Evolutionary conservation across 306 rosid species (phyloP), one percentile per base, ranked within the genome.

Genomic region (Gleditsia sinensis): DNA sequence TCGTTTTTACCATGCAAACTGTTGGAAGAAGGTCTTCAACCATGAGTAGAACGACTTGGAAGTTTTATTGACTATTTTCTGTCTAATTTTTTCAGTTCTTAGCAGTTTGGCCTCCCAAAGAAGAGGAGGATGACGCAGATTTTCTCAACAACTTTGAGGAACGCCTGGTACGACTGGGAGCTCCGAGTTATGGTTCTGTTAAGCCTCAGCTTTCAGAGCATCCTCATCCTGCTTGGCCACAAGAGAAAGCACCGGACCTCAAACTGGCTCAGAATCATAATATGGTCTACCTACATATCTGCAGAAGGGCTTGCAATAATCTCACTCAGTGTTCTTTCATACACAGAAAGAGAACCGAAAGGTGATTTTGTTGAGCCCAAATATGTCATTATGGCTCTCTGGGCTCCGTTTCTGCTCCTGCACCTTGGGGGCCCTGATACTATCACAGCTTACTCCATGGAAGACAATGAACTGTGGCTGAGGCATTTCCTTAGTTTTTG

Each of bases 341-440:
- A 13, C 46, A 48, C 14, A 56, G 65, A 4, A 9, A 60, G 10
- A 23, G 11, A 16, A 0, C 32, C 27, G 1, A 46, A 34, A 53
- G 45, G 10, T 21, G 24, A 69, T n/a, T 40, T 3, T 25, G 43
- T 24, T 7, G 21, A 63, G 55, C 65, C 63, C 14, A 39, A 63
- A 24, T 49, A 67, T 36, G 56, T 64, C 11, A 59, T 78, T 3
- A 57, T 24, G 7, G 79, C 80, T 1, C n/a, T 71, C 4, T 85
- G 86, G 86, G 80, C 84, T 1, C 82, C 88, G 9, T 32, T 81
- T 60, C 86, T 85, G 67, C 84, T 85, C 27, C 51, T 81, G 9
- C 86, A 81, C 72, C 84, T 85, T 27, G 88, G 88, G 48, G 88
- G 86, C 19, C 71, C 79, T 4, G 86, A 85, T 42, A 78, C 53